Evolutionary conservation across 805 yeast species (phyloP), one percentile per base, ranked within the genome.

Genomic region (Candida lessepsii): DNA sequence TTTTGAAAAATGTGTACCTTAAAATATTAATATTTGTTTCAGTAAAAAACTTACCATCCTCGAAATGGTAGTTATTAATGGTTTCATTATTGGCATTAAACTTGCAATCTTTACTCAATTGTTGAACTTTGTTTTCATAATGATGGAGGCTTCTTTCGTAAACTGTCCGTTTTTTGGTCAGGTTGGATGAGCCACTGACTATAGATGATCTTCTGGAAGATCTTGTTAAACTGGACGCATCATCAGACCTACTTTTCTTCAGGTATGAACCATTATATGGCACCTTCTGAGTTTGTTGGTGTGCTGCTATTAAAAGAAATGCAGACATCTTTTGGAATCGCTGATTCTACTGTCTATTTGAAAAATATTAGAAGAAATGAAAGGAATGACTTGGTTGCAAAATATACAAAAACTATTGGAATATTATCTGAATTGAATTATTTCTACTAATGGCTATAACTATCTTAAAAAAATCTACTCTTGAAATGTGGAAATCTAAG

Each of bases 1-100:
- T 29, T 23, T 42, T 39, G 35, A 42, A 47, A 21, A 47, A 47
- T 2, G 49, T 42, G 28, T 45, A 45, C 28, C 51, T 40, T 30
- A 47, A 41, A 9, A 45, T 38, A 17, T 42, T 29, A 14, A 47
- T 23, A 23, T 47, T 47, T 31, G 36, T 45, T 11, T 37, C 44
- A 15, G 19, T 42, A 29, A 47, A 39, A 29, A 47, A 38, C 18
- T 39, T 42, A 10, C 42, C 47, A 15, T 42, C 16, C 5, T 29
- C 35, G 8, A 17, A 14, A 18, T 41, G 38, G 20, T 28, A 37
- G n/a, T 37, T 32, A 29, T 42, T 47, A n/a, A 47, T 15, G 9
- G 35, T 40, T 17, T 39, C 43, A 28, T 45, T 47, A 15, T 17
- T 29, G 2, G 40, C 41, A 36, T 42, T 45, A 29, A 27, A 45